phyloP scores from a whole-genome alignment of 73 alveolate genomes.

The Stentor roeselii region DNA sequence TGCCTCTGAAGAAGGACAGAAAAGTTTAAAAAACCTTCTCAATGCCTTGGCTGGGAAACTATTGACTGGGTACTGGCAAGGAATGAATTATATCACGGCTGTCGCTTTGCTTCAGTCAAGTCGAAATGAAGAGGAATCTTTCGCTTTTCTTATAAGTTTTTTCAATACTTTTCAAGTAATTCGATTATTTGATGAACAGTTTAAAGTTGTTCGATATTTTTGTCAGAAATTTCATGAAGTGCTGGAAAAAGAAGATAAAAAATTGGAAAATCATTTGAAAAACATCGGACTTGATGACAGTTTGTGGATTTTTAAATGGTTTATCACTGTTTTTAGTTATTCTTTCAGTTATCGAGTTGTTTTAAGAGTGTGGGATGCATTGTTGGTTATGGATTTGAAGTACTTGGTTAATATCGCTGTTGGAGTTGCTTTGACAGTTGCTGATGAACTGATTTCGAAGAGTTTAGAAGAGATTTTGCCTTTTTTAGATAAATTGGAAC shows the following conservation, averaged over 20 bases:
- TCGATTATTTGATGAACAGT: not conserved
- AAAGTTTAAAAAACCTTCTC: slow-evolving; percentile 1
- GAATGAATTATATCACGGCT: slow-evolving; percentile 23
- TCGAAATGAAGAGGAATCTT: not conserved
- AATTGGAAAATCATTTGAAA: not conserved
- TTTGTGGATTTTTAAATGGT: slow-evolving; percentile 48
- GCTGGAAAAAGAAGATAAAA: not conserved
- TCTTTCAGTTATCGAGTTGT: slow-evolving; percentile 32
- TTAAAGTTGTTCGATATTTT: not conserved
- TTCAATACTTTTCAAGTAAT: not conserved
- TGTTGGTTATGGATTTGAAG: slow-evolving; percentile 29
- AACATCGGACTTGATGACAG: not conserved
- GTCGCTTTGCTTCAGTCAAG: not conserved
- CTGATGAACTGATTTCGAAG: too few relatives aligned
- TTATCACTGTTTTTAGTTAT: slow-evolving; percentile 42
- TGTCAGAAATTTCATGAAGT: slow-evolving; percentile 1
- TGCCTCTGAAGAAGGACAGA: not conserved
- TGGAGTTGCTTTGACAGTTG: not conserved
- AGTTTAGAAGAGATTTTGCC: not conserved
- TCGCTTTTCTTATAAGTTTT: not conserved
- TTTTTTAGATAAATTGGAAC: not conserved
- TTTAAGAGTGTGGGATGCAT: slow-evolving; percentile 47
- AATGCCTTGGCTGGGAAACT: not conserved
- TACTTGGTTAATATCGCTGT: slow-evolving; percentile 24
- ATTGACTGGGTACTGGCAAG: slow-evolving; percentile 15